phyloP scores from a whole-genome alignment of 169 alveolate species.

The Plasmodium gaboni region DNA sequence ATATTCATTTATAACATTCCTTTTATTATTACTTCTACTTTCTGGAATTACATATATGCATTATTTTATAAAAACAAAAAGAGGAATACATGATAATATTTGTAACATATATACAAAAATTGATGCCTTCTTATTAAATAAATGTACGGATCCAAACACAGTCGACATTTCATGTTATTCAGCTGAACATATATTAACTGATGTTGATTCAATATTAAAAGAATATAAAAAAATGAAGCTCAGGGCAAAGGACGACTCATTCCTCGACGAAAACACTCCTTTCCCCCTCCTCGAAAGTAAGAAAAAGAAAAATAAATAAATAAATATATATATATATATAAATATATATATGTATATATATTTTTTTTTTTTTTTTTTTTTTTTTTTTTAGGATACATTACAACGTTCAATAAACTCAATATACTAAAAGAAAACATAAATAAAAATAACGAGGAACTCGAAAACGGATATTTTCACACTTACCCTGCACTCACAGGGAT shows the following conservation, averaged over 20 bases:
- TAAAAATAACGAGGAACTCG: conserved; percentile 4
- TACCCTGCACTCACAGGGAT: conserved; percentile 25
- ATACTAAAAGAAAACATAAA: not conserved
- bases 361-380: not conserved
- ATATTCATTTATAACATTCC: not conserved
- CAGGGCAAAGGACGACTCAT: not conserved
- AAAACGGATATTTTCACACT: conserved; percentile 17
- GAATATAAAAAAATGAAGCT: conserved; percentile 11
- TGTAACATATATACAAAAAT: conserved; percentile 16
- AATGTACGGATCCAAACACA: not conserved
- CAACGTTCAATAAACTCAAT: conserved; percentile 9
- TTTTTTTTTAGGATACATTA: conserved; percentile 3
- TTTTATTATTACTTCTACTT: conserved; percentile 11
- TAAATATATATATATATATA: not conserved
- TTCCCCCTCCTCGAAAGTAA: conserved; percentile 29
- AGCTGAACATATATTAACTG: conserved; percentile 8
- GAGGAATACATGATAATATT: conserved; percentile 27
- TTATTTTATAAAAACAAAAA: conserved; percentile 12
- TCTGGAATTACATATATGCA: conserved; percentile 3
- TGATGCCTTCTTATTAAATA: conserved; percentile 15
- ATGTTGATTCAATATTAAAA: not conserved
- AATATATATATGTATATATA: not conserved
- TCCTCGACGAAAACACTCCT: not conserved
- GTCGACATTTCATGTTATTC: conserved; percentile 14
- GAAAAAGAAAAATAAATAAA: not conserved